Conservation (phyloP, 164 flowering plant genomes). For the grape (Vitis vinifera) region ASM3070453v1 NC_081817.1:25723501-25724000, state of each 20-base stretch:
- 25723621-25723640: constrained; percentile 74
- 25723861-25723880: constrained; percentile 30
- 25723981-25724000: not conserved
- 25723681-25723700: constrained; percentile 95
- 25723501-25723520: constrained; percentile 60
- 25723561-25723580: constrained; percentile 51
- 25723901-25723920: no score
- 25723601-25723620: constrained; percentile 57
- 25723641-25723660: constrained; percentile 84
- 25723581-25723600: constrained; percentile 66
- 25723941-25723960: not conserved
- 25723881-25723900: not conserved
- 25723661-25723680: constrained; percentile 89
- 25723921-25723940: not conserved
- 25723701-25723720: constrained; percentile 84
- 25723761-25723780: constrained; percentile 97
- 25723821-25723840: constrained; percentile 99
- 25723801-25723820: constrained; percentile 84
- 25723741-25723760: constrained; percentile 99
- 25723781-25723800: constrained; percentile 97
- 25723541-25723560: constrained; percentile 71
- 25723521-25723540: constrained; percentile 44
- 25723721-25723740: constrained; percentile 93
- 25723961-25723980: not conserved
- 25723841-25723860: constrained; percentile 96